phyloP scores from a whole-genome alignment of 192 early-diverging fungal species.

The Backusella westeae region DNA sequence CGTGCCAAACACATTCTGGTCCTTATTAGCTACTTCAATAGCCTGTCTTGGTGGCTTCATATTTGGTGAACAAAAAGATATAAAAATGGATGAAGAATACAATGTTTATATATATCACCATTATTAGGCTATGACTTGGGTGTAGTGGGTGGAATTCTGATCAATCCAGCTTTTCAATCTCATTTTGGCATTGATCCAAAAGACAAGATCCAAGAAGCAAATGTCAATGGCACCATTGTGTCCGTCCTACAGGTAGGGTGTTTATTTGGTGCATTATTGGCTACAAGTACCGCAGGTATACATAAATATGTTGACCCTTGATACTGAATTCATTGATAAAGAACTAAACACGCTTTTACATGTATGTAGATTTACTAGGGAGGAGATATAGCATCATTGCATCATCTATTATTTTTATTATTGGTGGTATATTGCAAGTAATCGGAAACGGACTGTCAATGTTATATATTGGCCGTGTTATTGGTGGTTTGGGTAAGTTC shows the following conservation, averaged over 20 bases:
- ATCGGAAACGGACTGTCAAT: constrained; percentile 34
- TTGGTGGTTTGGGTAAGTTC: constrained; percentile 41
- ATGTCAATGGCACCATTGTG: constrained; percentile 19
- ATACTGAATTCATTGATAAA: too few relatives aligned
- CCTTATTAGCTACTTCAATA: neutral
- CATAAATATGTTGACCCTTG: neutral
- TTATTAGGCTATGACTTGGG: constrained; percentile 18
- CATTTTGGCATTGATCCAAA: constrained; percentile 24
- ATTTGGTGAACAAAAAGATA: neutral
- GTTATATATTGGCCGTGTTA: constrained; percentile 49
- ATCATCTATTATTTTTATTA: constrained; percentile 53
- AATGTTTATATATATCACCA: neutral
- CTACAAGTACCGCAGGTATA: constrained; percentile 22
- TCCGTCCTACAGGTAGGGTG: constrained; percentile 23
- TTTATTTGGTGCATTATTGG: constrained; percentile 26
- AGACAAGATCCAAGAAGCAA: constrained; percentile 12
- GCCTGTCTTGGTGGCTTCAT: constrained; percentile 13
- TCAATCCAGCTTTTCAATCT: constrained; percentile 16
- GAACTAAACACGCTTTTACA: too few relatives aligned
- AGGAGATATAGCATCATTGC: constrained; percentile 60
- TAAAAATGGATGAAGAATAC: too few relatives aligned
- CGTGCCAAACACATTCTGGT: constrained; percentile 13
- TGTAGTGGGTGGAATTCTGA: constrained; percentile 17
- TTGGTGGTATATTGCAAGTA: constrained; percentile 53
- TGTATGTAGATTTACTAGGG: constrained; percentile 46